phyloP scores from a whole-genome alignment of 1,284 basidiomycete genomes.

The Coniferiporia sulphurascens region DNA sequence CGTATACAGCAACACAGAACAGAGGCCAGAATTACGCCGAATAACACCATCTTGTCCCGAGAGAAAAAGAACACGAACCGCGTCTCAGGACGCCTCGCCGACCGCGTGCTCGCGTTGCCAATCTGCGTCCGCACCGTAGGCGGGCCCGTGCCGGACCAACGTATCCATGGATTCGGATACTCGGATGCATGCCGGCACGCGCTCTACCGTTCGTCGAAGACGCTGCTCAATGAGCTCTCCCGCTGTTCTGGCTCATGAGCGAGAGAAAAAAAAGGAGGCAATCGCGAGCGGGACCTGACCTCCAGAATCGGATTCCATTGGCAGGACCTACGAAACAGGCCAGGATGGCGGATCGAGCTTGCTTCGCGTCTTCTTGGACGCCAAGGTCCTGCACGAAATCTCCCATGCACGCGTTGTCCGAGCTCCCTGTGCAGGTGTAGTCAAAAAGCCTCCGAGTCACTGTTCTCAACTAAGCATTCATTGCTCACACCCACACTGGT shows the following conservation, averaged over 20 bases:
- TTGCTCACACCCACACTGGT: background rate
- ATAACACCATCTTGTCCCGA: background rate
- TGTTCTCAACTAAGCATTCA: background rate
- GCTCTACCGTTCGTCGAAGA: background rate
- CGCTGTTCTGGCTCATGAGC: background rate
- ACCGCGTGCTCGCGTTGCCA: background rate
- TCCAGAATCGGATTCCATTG: background rate
- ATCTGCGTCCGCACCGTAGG: background rate
- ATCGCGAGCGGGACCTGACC: background rate
- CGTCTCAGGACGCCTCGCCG: background rate
- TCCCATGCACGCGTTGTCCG: background rate
- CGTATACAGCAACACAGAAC: background rate
- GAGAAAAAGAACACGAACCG: background rate
- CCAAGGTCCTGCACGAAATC: conserved; percentile 3
- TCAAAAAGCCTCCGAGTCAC: conserved; percentile 6
- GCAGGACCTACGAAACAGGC: background rate
- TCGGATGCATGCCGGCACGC: background rate
- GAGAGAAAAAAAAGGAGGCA: background rate
- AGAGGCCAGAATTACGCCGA: background rate
- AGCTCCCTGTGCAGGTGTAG: background rate
- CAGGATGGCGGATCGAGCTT: background rate
- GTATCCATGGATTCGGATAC: conserved; percentile 3
- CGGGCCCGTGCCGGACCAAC: background rate
- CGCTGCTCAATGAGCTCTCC: background rate
- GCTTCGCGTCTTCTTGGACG: background rate